phyloP scores from a whole-genome alignment of 2,329 filamentous ascomycete genomes.

The Alternaria brassicicola region DNA sequence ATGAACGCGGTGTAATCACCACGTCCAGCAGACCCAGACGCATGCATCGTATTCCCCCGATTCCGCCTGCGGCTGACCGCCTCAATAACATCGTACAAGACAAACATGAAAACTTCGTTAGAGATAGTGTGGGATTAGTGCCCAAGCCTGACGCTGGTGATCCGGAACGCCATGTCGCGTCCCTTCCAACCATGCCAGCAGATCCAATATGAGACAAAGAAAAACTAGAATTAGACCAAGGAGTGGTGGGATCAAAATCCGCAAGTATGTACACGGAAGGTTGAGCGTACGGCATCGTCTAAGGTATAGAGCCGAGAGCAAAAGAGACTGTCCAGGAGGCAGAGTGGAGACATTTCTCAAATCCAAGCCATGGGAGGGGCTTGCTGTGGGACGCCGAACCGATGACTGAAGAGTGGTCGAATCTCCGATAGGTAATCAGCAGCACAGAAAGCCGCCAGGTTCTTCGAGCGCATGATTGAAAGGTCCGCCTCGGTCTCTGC shows the following conservation, averaged over 20 bases:
- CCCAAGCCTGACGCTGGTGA: conserved; percentile 21
- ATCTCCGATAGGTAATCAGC: conserved; percentile 87
- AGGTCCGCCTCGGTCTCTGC: conserved; percentile 76
- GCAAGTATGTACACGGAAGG: conserved; percentile 27
- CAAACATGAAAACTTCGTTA: conserved; percentile 26
- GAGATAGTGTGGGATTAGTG: conserved; percentile 22
- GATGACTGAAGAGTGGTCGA: conserved; percentile 60
- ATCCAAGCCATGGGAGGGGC: conserved; percentile 46
- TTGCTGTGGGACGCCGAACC: conserved; percentile 29
- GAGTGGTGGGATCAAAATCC: conserved; percentile 17
- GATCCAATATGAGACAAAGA: conserved; percentile 16
- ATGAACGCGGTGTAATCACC: conserved; percentile 16
- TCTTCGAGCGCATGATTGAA: conserved; percentile 69
- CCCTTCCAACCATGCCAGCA: conserved; percentile 21
- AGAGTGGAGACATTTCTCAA: conserved; percentile 20
- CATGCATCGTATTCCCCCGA: conserved; percentile 4
- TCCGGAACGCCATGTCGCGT: conserved; percentile 21
- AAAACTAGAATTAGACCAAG: conserved; percentile 26
- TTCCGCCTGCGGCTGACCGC: conserved; percentile 9
- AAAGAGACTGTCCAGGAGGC: conserved; percentile 7
- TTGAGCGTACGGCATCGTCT: conserved; percentile 20
- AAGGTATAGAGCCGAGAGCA: conserved; percentile 15
- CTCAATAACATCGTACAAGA: conserved; percentile 14
- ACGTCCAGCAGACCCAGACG: conserved; percentile 17
- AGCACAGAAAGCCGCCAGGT: conserved; percentile 74